Evolutionary conservation across 495 filamentous ascomycete species (phyloP).

Genomic region (Sordaria brevicollis): DNA sequence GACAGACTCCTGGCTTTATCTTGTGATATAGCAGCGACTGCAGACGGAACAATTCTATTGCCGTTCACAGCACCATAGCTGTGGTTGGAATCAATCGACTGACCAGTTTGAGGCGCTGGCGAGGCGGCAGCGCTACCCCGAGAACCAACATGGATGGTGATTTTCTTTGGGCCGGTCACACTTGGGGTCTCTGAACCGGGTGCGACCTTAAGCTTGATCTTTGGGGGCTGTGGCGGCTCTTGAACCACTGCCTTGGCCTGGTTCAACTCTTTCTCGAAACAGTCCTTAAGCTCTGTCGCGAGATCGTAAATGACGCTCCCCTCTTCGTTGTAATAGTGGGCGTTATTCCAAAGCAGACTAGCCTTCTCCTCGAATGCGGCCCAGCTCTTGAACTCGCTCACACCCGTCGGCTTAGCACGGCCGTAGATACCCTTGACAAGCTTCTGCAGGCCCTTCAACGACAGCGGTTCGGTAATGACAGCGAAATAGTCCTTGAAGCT

Average conservation of each 20-base stretch:
- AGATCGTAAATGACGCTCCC: conserved; percentile 65
- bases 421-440: conserved; percentile 57
- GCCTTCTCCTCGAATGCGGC: conserved; percentile 66
- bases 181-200: conserved; percentile 24
- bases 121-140: conserved; percentile 41
- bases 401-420: conserved; percentile 49
- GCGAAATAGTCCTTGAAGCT: conserved; percentile 64
- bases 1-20: conserved; percentile 37
- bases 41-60: conserved; percentile 13
- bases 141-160: conserved; percentile 44
- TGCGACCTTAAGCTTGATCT: conserved; percentile 65
- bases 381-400: conserved; percentile 69
- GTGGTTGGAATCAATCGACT: conserved; percentile 21
- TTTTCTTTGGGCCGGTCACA: conserved; percentile 31
- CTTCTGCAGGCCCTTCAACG: conserved; percentile 60
- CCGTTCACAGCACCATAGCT: conserved; percentile 19
- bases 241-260: conserved; percentile 55
- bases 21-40: conserved; percentile 14
- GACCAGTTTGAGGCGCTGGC: conserved; percentile 41
- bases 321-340: conserved; percentile 80
- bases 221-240: conserved; percentile 53
- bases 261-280: conserved; percentile 53
- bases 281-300: conserved; percentile 61
- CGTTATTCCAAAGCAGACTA: conserved; percentile 75
- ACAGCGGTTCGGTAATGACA: conserved; percentile 62